These are phyloP conservation scores for Euphrasia arctica DNA, from an alignment of 305 asterid species.

Conservation along the genomic window DNA sequence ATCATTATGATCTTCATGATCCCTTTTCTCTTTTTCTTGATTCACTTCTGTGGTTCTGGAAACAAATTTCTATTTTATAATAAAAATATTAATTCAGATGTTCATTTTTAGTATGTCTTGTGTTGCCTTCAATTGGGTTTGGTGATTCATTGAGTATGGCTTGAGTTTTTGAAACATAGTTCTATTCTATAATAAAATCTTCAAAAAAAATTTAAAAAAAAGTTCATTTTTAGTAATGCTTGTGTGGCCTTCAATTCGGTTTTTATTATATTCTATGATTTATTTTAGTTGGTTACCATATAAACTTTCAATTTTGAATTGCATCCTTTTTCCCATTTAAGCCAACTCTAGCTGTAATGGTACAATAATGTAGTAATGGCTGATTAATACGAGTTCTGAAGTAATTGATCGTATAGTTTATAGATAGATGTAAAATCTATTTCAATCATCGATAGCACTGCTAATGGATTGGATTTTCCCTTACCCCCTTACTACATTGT, in stretches of 20 bases:
- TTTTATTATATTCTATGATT: not conserved
- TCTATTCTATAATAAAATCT: too few relatives aligned
- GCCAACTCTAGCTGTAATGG: not conserved
- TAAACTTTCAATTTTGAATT: not conserved
- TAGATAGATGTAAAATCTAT: not conserved
- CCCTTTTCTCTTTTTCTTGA: not conserved
- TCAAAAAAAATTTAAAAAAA: too few relatives aligned
- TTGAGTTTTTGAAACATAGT: too few relatives aligned
- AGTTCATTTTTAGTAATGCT: conserved; percentile 2
- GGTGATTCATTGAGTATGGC: too few relatives aligned
- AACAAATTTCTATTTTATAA: too few relatives aligned
- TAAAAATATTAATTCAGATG: not conserved
- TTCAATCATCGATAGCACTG: not conserved
- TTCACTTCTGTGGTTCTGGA: not conserved
- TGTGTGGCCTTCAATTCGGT: not conserved
- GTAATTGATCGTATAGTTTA: not conserved
- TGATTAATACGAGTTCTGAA: not conserved
- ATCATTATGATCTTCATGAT: not conserved
- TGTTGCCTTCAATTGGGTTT: not conserved
- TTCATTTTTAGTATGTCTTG: conserved; percentile 6
- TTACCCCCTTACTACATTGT: not conserved
- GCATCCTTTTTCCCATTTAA: not conserved
- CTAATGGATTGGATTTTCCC: not conserved
- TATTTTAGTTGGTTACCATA: not conserved
- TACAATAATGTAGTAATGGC: not conserved